Percentiles rank a stretch among this genome's conserved stretches.
These are phyloP conservation scores for Cucumis hystrix DNA, from an alignment of 306 rosid species.

Conservation along the genomic window DNA sequence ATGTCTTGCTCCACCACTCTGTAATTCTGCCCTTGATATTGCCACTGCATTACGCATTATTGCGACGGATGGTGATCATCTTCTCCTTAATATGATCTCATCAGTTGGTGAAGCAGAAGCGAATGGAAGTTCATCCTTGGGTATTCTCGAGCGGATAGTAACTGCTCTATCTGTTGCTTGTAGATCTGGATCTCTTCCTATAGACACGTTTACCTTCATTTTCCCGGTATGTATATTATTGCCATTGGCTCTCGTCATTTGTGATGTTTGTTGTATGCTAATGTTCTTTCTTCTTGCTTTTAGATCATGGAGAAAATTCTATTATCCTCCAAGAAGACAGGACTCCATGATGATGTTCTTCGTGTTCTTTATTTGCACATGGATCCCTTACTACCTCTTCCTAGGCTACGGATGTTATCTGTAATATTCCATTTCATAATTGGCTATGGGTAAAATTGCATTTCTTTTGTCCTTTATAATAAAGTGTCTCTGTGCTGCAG, in stretches of 20 bases:
- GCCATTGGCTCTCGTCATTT: neutral
- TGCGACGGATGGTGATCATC: conserved; percentile 54
- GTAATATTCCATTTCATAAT: conserved; percentile 20
- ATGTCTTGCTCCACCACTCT: conserved; percentile 78
- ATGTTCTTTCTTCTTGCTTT: conserved; percentile 12
- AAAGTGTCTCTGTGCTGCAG: conserved; percentile 23
- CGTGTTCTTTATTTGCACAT: conserved; percentile 73
- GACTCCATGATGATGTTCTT: conserved; percentile 74
- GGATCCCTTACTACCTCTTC: conserved; percentile 90
- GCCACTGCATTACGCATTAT: conserved; percentile 78
- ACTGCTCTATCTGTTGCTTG: conserved; percentile 72
- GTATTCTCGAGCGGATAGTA: conserved; percentile 68
- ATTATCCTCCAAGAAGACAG: conserved; percentile 76
- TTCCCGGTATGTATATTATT: conserved; percentile 57
- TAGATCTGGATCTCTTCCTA: conserved; percentile 88
- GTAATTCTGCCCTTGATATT: conserved; percentile 88
- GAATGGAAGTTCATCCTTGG: conserved; percentile 27
- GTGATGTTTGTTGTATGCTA: conserved; percentile 13
- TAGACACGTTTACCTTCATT: conserved; percentile 84
- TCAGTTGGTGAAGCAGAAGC: conserved; percentile 39
- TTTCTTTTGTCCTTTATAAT: conserved; percentile 7
- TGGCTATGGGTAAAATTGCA: neutral
- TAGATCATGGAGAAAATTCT: conserved; percentile 89
- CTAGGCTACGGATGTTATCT: conserved; percentile 82
- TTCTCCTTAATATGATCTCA: conserved; percentile 50